A percentile compares a stretch with the other conserved stretches of the same genome.
These are phyloP conservation scores for Rhypophila decipiens DNA, from an alignment of 495 filamentous ascomycete species.

Conservation along the genomic window DNA sequence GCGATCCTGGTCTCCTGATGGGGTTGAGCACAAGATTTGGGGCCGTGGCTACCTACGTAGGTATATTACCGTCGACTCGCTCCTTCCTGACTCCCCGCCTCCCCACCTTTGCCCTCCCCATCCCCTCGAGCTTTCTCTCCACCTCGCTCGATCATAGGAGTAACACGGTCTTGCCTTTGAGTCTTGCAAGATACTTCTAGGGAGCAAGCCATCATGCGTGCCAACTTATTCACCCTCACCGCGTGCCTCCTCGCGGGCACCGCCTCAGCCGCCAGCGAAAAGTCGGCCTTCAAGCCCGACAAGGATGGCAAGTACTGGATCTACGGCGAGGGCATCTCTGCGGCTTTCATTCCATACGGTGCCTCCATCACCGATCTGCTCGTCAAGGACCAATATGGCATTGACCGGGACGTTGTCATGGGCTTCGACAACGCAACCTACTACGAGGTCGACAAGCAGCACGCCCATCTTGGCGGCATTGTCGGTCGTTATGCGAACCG, in stretches of 20 bases:
- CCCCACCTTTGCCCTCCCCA: neutral
- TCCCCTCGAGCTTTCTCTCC: neutral
- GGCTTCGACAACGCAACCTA: slow-evolving; percentile 74
- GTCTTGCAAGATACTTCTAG: too few relatives aligned
- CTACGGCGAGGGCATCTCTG: slow-evolving; percentile 62
- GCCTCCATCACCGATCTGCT: slow-evolving; percentile 69
- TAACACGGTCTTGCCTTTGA: too few relatives aligned
- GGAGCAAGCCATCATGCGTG: slow-evolving; percentile 6
- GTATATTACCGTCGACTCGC: neutral
- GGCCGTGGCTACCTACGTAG: too few relatives aligned
- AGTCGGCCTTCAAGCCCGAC: slow-evolving; percentile 27
- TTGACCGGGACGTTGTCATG: slow-evolving; percentile 59
- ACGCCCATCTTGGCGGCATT: slow-evolving; percentile 72
- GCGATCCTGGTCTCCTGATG: neutral
- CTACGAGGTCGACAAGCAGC: slow-evolving; percentile 59
- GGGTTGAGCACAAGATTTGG: too few relatives aligned
- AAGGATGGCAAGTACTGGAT: slow-evolving; percentile 63
- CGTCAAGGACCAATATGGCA: slow-evolving; percentile 64
- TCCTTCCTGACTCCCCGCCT: neutral
- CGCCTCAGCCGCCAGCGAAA: neutral
- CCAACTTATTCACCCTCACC: neutral
- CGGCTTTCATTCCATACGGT: slow-evolving; percentile 71
- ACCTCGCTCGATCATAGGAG: neutral
- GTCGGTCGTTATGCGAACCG: slow-evolving; percentile 80
- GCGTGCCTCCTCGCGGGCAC: slow-evolving; percentile 1